Percentiles rank a stretch among this genome's conserved stretches.
phyloP scores from a whole-genome alignment of 371 early-diverging fungal species.

The Haplosporangium sp. region DNA sequence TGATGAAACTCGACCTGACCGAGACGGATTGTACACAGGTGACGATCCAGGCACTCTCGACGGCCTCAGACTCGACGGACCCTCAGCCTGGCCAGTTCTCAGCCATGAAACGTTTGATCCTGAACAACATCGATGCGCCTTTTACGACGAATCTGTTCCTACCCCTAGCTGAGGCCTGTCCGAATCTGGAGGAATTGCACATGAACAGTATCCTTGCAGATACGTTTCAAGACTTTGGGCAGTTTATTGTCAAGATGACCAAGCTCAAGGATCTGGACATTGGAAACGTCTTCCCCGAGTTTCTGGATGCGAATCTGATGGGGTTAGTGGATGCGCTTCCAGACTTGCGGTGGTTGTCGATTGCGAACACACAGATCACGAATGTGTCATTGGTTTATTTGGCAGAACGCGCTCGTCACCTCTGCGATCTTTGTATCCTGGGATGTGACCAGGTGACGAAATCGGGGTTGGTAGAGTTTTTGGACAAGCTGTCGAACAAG shows the following conservation, averaged over 20 bases:
- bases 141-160: slow-evolving; percentile 35
- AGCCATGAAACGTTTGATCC: slow-evolving; percentile 25
- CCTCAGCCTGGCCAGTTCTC: slow-evolving; percentile 24
- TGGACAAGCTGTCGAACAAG: slow-evolving; percentile 39
- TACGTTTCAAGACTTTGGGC: slow-evolving; percentile 36
- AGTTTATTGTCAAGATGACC: slow-evolving; percentile 32
- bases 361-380: slow-evolving; percentile 51
- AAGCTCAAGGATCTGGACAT: slow-evolving; percentile 38
- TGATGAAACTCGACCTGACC: slow-evolving; percentile 44
- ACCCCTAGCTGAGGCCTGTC: slow-evolving; percentile 43
- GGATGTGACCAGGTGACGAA: slow-evolving; percentile 53
- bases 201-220: slow-evolving; percentile 55
- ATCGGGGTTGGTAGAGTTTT: slow-evolving; percentile 34
- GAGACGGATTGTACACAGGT: slow-evolving; percentile 45
- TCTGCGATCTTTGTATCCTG: slow-evolving; percentile 44
- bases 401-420: slow-evolving; percentile 21
- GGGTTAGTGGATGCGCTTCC: slow-evolving; percentile 38
- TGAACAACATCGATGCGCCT: slow-evolving; percentile 52
- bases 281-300: slow-evolving; percentile 53
- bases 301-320: slow-evolving; percentile 29
- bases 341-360: slow-evolving; percentile 40
- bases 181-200: slow-evolving; percentile 39
- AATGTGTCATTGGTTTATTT: slow-evolving; percentile 36
- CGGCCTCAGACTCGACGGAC: slow-evolving; percentile 18
- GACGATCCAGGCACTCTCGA: slow-evolving; percentile 38